phyloP scores from a whole-genome alignment of 2,329 filamentous ascomycete genomes.

The Phialocephala sp. region DNA sequence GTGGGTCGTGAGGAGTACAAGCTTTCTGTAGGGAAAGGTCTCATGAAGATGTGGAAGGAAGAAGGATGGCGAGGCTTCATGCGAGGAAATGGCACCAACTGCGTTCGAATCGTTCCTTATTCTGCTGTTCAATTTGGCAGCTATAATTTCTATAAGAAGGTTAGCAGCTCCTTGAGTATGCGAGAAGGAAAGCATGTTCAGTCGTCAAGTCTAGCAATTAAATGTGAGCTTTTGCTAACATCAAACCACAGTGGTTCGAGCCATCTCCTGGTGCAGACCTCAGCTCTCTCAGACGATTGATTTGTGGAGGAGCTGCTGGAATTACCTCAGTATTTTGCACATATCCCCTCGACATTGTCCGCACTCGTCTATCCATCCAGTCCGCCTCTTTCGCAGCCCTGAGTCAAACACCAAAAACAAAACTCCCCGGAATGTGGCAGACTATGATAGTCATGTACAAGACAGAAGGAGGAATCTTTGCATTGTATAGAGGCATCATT shows the following conservation, averaged over 20 bases:
- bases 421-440: slow-evolving; percentile 90
- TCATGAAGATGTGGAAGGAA: slow-evolving; percentile 95
- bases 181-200: neutral
- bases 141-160: slow-evolving; percentile 96
- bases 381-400: slow-evolving; percentile 91
- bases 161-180: slow-evolving; percentile 50
- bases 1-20: slow-evolving; percentile 91
- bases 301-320: slow-evolving; percentile 91
- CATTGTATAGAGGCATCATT: slow-evolving; percentile 92
- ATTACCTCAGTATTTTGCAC: slow-evolving; percentile 95
- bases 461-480: slow-evolving; percentile 82
- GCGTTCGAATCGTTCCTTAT: slow-evolving; percentile 96
- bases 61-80: slow-evolving; percentile 98
- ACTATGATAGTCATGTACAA: slow-evolving; percentile 86
- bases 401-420: slow-evolving; percentile 61
- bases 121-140: slow-evolving; percentile 98
- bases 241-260: slow-evolving; percentile 71
- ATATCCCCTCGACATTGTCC: slow-evolving; percentile 96
- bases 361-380: slow-evolving; percentile 93
- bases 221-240: slow-evolving; percentile 16
- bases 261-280: slow-evolving; percentile 75
- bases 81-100: slow-evolving; percentile 97
- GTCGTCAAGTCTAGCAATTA: neutral
- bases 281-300: slow-evolving; percentile 73
- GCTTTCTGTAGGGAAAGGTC: slow-evolving; percentile 84